Conservation (phyloP, 1,284 basidiomycete species). For the Puccinia horiana region DNA sequence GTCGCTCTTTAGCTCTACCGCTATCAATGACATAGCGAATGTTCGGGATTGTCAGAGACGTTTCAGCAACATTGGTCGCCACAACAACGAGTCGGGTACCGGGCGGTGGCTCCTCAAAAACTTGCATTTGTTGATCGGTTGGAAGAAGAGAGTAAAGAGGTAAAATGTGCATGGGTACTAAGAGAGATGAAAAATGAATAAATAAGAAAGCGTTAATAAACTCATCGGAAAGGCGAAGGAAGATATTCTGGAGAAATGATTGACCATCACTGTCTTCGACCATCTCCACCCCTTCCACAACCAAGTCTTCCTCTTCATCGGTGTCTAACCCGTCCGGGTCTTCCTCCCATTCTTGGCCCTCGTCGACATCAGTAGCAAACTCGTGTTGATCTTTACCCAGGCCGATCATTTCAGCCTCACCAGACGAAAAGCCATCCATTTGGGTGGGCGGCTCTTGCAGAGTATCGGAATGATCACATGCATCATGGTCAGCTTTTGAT, state of each 20-base stretch:
- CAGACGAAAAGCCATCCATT: conserved; percentile 49
- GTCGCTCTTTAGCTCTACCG: conserved; percentile 76
- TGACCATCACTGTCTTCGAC: conserved; percentile 60
- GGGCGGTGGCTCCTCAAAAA: conserved; percentile 69
- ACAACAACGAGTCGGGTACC: conserved; percentile 71
- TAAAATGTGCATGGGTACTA: conserved; percentile 71
- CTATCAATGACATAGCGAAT: conserved; percentile 76
- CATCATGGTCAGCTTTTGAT: conserved; percentile 6
- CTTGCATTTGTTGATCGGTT: conserved; percentile 72
- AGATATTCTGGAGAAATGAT: conserved; percentile 38
- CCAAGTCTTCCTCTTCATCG: conserved; percentile 60
- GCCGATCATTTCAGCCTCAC: conserved; percentile 59
- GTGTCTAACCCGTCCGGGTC: conserved; percentile 59
- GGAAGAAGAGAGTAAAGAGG: conserved; percentile 74
- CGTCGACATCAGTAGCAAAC: conserved; percentile 62
- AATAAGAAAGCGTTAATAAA: neutral
- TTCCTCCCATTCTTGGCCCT: conserved; percentile 59
- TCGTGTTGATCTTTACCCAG: conserved; percentile 56
- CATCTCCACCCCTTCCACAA: conserved; percentile 56
- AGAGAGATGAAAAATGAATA: neutral
- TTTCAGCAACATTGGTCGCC: conserved; percentile 77
- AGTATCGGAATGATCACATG: conserved; percentile 41
- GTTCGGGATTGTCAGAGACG: conserved; percentile 74
- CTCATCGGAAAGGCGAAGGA: neutral
- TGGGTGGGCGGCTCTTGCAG: conserved; percentile 42